A percentile compares a stretch with the other conserved stretches of the same genome.
Evolutionary conservation across 2,329 filamentous ascomycete genomes (phyloP).

Genomic region (Colletotrichum filicis): DNA sequence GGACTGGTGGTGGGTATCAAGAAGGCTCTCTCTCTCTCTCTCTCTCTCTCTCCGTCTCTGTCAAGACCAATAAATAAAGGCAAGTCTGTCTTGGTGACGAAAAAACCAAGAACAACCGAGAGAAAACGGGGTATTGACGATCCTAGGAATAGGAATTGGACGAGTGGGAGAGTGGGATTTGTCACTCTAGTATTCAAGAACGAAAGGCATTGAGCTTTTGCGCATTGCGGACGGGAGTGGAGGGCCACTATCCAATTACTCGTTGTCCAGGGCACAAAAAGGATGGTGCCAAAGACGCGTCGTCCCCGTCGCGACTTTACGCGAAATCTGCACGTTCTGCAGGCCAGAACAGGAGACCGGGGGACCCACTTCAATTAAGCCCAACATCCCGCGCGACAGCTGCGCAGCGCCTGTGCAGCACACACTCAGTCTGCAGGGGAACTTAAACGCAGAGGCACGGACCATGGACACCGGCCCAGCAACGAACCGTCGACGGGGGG

Average conservation of each 20-base stretch:
- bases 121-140: slow-evolving; percentile 8
- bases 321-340: slow-evolving; percentile 27
- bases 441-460: slow-evolving; percentile 30
- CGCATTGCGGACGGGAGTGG: background rate
- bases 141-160: slow-evolving; percentile 33
- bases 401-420: too few relatives aligned
- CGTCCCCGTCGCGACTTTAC: slow-evolving; percentile 34
- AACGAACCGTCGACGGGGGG: slow-evolving; percentile 8
- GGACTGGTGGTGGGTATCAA: slow-evolving; percentile 29
- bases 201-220: background rate
- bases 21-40: background rate
- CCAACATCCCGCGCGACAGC: background rate
- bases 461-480: slow-evolving; percentile 27
- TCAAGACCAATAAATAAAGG: background rate
- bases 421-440: background rate
- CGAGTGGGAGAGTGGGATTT: slow-evolving; percentile 28
- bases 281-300: slow-evolving; percentile 25
- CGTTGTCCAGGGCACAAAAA: background rate
- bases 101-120: slow-evolving; percentile 1
- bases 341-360: background rate
- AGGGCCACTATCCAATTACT: background rate
- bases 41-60: background rate
- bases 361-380: slow-evolving; percentile 34
- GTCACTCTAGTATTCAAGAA: slow-evolving; percentile 13
- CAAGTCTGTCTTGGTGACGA: background rate